Base-by-base conservation (phyloP, 495 filamentous ascomycete genomes). In the Penicillium taxi region DNA sequence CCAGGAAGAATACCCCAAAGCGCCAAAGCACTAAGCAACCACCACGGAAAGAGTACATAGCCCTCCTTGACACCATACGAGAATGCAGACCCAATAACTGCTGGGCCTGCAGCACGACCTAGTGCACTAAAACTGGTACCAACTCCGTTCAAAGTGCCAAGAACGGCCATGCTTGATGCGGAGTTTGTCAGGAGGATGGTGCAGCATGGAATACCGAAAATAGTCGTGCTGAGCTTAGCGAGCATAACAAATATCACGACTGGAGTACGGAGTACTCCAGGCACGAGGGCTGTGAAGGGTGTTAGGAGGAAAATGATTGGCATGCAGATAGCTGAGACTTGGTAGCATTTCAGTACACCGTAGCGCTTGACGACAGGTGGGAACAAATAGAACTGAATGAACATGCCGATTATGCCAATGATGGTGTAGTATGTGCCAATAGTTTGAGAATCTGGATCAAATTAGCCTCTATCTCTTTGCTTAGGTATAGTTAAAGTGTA, bases 141-240 rank as follows among this genome's bases (percentile, higher is more conserved):
- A 35, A 94, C 77, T 0, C 90, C 90, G 53, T 96, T 96, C 32
- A 96, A 62, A 2, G 89, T 94, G 0, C 88, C 90, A 5, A 95
- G 72, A 30, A 93, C 73, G 20, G 74, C 65, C 21, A 95, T 63
- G 29, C 75, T 82, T 0, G 67, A 59, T 1, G 87, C 87, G 12
- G 81, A 85, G 61, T 95, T 96, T 29, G 89, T 94, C 12, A 96
- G 67, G 13, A 95, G 59, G 48, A 95, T 93, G n/a, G 82, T 91
- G 11, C 72, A 80, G 55, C 82, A 87, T 1, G 90, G 90, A 53
- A 94, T 94, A 4, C 79, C 78, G 55, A 95, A 84, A 36, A 89
- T 87, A 23, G 73, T 73, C 8, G 72, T 71, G 30, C 81, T 65
- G 18, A 77, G 77, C 52, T 90, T 93, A 45, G 75, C 41, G 9